A percentile compares a stretch with the other conserved stretches of the same genome.
These are phyloP conservation scores for Irpex sp. DNA, from an alignment of 1,284 basidiomycete species.

Conservation along the genomic window DNA sequence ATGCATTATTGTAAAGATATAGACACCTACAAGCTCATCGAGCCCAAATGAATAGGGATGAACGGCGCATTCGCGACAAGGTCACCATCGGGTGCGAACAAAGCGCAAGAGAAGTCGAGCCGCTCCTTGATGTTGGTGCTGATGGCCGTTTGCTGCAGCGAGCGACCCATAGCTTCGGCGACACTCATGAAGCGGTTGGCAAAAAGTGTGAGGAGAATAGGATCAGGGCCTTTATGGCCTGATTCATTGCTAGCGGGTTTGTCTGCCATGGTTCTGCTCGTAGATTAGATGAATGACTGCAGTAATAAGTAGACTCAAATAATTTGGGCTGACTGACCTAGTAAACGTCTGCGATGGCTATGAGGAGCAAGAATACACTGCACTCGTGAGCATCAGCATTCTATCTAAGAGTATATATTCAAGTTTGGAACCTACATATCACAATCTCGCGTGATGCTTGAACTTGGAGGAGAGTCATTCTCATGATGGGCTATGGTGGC, in stretches of 20 bases:
- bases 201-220: conserved; percentile 86
- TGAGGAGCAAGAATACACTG: too few species aligned
- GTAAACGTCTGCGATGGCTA: too few species aligned
- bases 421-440: too few species aligned
- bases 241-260: neutral
- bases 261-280: neutral
- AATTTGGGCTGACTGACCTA: too few species aligned
- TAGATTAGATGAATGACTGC: too few species aligned
- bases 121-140: conserved; percentile 91
- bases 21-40: conserved; percentile 78
- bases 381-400: too few species aligned
- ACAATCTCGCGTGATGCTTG: too few species aligned
- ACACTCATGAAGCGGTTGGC: conserved; percentile 93
- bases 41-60: conserved; percentile 77
- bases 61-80: conserved; percentile 90
- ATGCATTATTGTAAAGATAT: neutral
- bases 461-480: too few species aligned
- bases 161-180: conserved; percentile 90
- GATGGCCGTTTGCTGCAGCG: conserved; percentile 87
- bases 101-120: conserved; percentile 85
- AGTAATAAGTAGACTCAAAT: too few species aligned
- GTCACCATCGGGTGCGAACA: conserved; percentile 89
- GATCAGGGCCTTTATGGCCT: conserved; percentile 75
- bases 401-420: too few species aligned
- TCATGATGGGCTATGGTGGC: too few species aligned